Base-by-base conservation (phyloP, 345 rosid genomes). In the Cardiospermum halicacabum region DNA sequence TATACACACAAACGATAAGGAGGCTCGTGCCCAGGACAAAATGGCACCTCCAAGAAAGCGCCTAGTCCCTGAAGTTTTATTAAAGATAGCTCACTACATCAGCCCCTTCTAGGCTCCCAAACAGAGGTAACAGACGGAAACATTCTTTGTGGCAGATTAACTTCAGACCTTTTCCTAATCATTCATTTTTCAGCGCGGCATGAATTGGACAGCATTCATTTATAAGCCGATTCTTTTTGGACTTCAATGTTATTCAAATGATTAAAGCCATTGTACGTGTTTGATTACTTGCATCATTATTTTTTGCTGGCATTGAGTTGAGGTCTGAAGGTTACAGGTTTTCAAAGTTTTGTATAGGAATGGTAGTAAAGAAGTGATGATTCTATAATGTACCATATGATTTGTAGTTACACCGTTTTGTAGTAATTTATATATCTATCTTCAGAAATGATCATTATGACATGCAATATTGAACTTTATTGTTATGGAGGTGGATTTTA, bases 1-100 rank as follows among this genome's bases (percentile, higher is more conserved):
- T 55, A 81, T 94, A 72, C 95, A 91, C 34, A 81, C 88, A 0
- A 60, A 70, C 57, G 91, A 91, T 65, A 68, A 50, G 7, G 91
- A 89, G 37, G 92, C 89, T 8, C 81, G 80, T 62, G 75, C 78
- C 26, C 81, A 67, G 69, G 92, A 93, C 36, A 78, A 65, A 3
- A 67, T 21, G 73, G 95, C 95, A 5, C 82, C 89, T 50, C 95
- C 80, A 11, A 85, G 96, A 72, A 78, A 74, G 72, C 96, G 95
- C 31, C 88, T 91, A 8, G 91, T 91, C 9, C 97, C 96, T 0
- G 99, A 89, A 75, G 28, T 78, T 53, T 73, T 89, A 66, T 64
- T 94, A 22, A 65, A 72, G 69, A 42, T 94, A 75, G 97, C 99
- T 53, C 85, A 69, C 19, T 68, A 53, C 63, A 82, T 94, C 48